Evolutionary conservation across 2,329 filamentous ascomycete species (phyloP), one percentile per base, ranked within the genome.

Genomic region (Sporothrix luriei): DNA sequence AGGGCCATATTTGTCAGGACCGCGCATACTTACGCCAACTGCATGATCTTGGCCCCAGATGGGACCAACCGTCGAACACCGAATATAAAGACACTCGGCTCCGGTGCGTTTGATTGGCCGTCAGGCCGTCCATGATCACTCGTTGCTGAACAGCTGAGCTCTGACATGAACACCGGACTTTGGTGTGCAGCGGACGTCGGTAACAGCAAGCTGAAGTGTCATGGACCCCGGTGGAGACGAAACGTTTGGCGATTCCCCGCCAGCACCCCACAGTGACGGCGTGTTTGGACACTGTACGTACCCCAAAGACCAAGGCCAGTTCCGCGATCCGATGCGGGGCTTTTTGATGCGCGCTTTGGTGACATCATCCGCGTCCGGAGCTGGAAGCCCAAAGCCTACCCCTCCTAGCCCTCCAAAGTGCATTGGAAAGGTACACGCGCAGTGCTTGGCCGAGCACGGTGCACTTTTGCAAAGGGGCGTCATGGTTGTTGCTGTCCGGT

Each of bases 351-450:
- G 49, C 46, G 48, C 26, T 40, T 66, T 66, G 62, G 62, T 66
- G 62, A 66, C 62, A 66, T 66, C 62, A 66, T 52, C 62, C 62
- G 5, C 26, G 48, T 66, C 48, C n/a, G 29, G 43, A 26, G 57
- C 61, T 52, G 26, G 11, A 51, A 38, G 10, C 4, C 38, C 43
- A n/a, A 16, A n/a, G 52, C 24, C 48, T 66, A 14, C 62, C 62
- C 43, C 48, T 52, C 24, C 48, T 66, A 14, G 48, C 62, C 43
- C 48, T 52, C 48, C 29, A 16, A 26, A 40, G 40, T 13, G 19
- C 6, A 4, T 9, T 29, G 24, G 21, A 16, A 33, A 33, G 33
- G 4, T 9, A 33, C 1, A 33, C 33, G 33, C 33, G 3, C 33
- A 4, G 33, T 33, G 5, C 33, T 7, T 33, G 7, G 33, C 33